Base-by-base conservation (phyloP, 495 filamentous ascomycete genomes). In the Coniosporium apollinis region DNA sequence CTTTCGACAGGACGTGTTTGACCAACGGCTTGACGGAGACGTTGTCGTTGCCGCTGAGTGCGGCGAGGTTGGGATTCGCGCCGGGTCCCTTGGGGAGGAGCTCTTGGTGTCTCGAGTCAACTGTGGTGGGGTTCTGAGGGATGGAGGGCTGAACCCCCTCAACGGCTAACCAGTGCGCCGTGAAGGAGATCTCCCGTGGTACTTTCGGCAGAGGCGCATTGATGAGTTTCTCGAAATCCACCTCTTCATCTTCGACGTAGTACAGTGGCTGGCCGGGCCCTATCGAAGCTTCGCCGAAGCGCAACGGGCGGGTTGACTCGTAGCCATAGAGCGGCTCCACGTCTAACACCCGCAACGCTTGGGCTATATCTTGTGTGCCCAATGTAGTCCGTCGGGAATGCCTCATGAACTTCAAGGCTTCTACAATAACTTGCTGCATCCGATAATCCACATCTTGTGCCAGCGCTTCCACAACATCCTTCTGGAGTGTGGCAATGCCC, bases 141-240 rank as follows among this genome's bases (percentile, higher is more conserved):
- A 94, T 93, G 0, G 83, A 82, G 8, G 89, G 89, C 49, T 96
- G 85, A 4, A 93, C 86, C 34, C 91, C 89, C 61, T 96, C 89
- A 20, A 94, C 76, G 22, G 87, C 85, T 24, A 96, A 71, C 84
- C 85, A 96, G 54, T 97, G 89, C 28, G 77, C 89, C 91, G 89
- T 96, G 49, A 94, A 84, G 18, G 74, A 76, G 24, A 87, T 75
- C 50, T 97, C 89, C n/a, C 84, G 62, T 4, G 89, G 91, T 9
- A 97, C 84, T 48, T 86, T 94, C 5, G 89, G 89, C 38, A 97
- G 58, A 4, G 89, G 82, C 26, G 80, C 80, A 61, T 97, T 97
- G 52, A 97, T 96, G 44, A 97, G 59, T 59, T 94, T 94, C 59
- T 97, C 89, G 50, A 97, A 94, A 52, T 97, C 89, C 19, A 94